Base-by-base conservation (phyloP, 768 basidiomycete species). In the Mycena rosella region DNA sequence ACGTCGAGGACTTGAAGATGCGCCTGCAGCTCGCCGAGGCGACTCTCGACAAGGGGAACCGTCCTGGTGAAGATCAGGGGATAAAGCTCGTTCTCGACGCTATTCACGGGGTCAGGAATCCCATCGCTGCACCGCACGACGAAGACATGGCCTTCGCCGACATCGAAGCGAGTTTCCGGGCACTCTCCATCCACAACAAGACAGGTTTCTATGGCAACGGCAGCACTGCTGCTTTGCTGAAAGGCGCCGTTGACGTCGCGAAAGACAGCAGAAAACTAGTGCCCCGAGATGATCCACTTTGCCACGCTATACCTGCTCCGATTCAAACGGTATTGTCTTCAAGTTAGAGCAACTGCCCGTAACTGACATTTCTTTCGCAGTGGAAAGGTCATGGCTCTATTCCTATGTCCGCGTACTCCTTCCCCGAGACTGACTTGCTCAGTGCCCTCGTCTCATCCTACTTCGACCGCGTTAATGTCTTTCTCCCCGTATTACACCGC, bases 401-500 rank as follows among this genome's bases (percentile, higher is more conserved):
- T 44, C 42, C 42, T 5, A 44, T 44, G 42, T n/a, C 15, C 18
- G 17, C 49, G 58, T 86, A 84, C 71, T 64, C 30, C 1, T 90
- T 88, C 71, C 90, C 89, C 0, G 82, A 85, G 2, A 65, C 77
- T 1, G 88, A 88, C 49, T 83, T 96, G 38, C 80, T 87, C 7
- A 42, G 63, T 5, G 42, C 70, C 1, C 83, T 96, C 48, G 77
- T 94, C 40, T 83, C 90, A 34, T 78, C 88, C 20, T 95, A 91
- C 72, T 97, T 96, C 75, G 65, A 66, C 0, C 65, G 85, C 45
- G 61, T 84, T 64, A 91, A 95, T 72, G 65, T 82, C 22, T 80
- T 85, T 60, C 72, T 86, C 0, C 93, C 94, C 0, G 81, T 96
- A 5, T 81, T 97, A 5, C 94, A 96, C 71, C 85, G 89, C 5